Conservation (phyloP, 208 protist genomes). For the Leishmania tropica region DNA sequence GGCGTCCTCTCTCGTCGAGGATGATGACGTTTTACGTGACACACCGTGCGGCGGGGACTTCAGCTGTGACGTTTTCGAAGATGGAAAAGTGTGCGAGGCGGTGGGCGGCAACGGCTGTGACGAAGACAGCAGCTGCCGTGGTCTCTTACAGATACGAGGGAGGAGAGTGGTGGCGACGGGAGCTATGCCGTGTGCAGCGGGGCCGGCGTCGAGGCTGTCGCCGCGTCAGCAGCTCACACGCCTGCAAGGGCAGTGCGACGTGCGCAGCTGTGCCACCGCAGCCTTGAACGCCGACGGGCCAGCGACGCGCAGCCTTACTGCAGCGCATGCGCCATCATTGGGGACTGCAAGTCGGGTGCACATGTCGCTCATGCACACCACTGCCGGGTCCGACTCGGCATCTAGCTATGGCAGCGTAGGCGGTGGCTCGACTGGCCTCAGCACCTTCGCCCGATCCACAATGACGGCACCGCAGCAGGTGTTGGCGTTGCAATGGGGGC, state of each 20-base stretch:
- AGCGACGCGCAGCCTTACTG: too few relatives aligned
- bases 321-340: neutral
- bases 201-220: neutral
- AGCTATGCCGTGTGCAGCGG: neutral
- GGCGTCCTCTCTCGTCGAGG: slow-evolving; percentile 17
- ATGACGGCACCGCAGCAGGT: neutral
- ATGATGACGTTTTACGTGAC: neutral
- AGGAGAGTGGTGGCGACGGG: neutral
- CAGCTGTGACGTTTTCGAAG: neutral
- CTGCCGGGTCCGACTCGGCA: neutral
- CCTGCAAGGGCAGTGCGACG: neutral
- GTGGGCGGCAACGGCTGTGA: neutral
- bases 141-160: neutral
- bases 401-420: neutral
- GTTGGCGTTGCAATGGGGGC: neutral
- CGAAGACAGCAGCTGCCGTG: neutral
- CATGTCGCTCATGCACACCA: slow-evolving; percentile 1
- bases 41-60: neutral
- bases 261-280: neutral
- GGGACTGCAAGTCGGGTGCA: neutral
- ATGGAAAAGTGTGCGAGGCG: neutral
- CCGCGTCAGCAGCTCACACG: neutral
- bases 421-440: neutral
- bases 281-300: neutral
- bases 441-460: neutral